These are phyloP conservation scores for Pichia deserticola DNA, from an alignment of 805 yeast genomes.

Conservation along the genomic window DNA sequence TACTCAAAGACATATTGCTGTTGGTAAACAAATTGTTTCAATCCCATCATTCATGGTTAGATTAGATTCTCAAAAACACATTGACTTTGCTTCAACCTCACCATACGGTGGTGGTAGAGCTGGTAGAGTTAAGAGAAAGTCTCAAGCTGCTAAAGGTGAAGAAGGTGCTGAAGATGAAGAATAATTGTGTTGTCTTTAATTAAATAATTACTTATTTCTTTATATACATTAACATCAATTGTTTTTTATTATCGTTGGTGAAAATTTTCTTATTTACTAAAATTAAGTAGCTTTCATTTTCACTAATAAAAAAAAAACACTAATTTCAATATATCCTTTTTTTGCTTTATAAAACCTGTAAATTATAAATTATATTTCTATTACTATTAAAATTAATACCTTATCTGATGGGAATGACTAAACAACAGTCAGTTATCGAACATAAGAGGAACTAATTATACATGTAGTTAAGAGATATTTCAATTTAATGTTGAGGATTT, in stretches of 20 bases:
- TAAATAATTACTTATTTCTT: too few relatives aligned
- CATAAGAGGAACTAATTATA: too few relatives aligned
- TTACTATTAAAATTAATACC: too few relatives aligned
- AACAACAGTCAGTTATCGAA: too few relatives aligned
- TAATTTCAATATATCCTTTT: not conserved
- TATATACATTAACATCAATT: too few relatives aligned
- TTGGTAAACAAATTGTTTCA: conserved; percentile 98
- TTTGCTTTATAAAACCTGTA: not conserved
- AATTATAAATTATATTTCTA: too few relatives aligned
- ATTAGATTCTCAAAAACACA: conserved; percentile 99
- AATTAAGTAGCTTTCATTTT: not conserved
- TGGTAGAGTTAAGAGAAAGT: conserved; percentile 98
- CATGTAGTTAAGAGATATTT: too few relatives aligned
- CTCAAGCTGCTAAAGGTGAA: conserved; percentile 59
- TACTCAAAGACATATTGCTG: conserved; percentile 98
- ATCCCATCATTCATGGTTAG: conserved; percentile 99
- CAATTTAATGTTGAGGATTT: too few relatives aligned
- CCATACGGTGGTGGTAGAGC: conserved; percentile 99
- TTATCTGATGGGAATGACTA: too few relatives aligned
- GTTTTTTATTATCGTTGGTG: not conserved
- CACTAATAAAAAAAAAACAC: not conserved
- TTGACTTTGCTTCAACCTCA: conserved; percentile 97
- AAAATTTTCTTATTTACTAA: not conserved
- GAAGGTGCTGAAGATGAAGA: conserved; percentile 57
- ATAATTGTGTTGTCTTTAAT: conserved; percentile 33